Evolutionary conservation across 2,329 filamentous ascomycete species (phyloP), one percentile per base, ranked within the genome.

Genomic region (Lasiodiplodia sp.): DNA sequence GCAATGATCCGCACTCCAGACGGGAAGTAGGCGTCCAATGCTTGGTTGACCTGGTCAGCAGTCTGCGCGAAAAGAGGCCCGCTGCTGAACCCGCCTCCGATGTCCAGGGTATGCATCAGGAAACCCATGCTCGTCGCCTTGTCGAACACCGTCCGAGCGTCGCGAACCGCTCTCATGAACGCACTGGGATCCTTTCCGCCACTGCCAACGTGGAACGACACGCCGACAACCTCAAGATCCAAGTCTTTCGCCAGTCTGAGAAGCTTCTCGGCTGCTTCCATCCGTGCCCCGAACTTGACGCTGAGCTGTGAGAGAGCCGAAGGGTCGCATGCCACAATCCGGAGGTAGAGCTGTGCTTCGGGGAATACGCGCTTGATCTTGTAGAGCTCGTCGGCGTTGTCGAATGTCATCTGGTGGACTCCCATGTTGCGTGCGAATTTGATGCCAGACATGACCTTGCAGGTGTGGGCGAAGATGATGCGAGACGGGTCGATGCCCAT

Each of bases 401-500:
- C 94, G 78, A 97, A 97, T 4, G 94, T 97, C 94, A 97, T 97
- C 85, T 96, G 92, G 82, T 91, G 93, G 77, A 97, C 94, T 72
- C 91, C 91, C 72, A 89, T 85, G 77, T 88, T 86, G 76, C 90
- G 88, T 72, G 95, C 94, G 77, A 92, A 96, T 76, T 93, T 92
- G 71, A 97, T 86, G 80, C 97, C 97, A 57, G 94, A 97, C 83
- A 94, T 95, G 75, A 94, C 97, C 88, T 97, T 97, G 91, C 94
- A 97, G 67, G 94, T 94, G 82, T 97, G 94, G 58, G 94, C 94
- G 77, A 97, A 97, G 81, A 97, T 97, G 84, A 97, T 96, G 78
- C 93, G 92, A 73, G 89, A 87, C 12, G 94, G 92, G 76, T 91
- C 89, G 73, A 96, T 86, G 73, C 92, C 93, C 78, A 93, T 87